Evolutionary conservation across 2,329 filamentous ascomycete species (phyloP), one percentile per base, ranked within the genome.

Genomic region (Talaromyces sp.): DNA sequence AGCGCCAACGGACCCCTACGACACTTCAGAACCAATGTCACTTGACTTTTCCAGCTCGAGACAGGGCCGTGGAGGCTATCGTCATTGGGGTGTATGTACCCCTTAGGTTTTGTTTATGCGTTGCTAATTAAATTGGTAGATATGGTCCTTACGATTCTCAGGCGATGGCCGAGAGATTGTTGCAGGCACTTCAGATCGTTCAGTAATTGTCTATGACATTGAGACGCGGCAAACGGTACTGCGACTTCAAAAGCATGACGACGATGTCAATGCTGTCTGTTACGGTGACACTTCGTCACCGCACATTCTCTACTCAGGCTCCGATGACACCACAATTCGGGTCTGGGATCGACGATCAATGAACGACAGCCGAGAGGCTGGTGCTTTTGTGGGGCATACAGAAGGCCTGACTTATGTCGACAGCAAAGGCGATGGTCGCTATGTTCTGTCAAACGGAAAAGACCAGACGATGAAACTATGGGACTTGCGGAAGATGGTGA

Each of bases 401-500:
- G 85, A 88, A 72, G 85, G 85, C 7, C 67, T 88, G 56, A 88
- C 86, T 0, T 88, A 87, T 64, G 85, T 88, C 36, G 86, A 88
- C 71, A 93, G 89, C 75, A 93, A 98, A 82, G 91, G 90, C 47
- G 92, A 96, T 69, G 86, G 87, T 2, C 85, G 93, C 61, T 98
- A 98, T 73, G 89, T 98, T 9, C 84, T 99, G 28, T 93, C 89
- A 66, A 99, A 99, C 69, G 91, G 87, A 64, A 99, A 98, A 72
- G 95, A 99, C 71, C 95, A 98, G 75, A 93, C 88, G 49, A 96
- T 96, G 86, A 98, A 98, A 77, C 83, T 99, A 0, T 99, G 95
- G 95, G 95, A 99, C 73, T 74, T 97, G 60, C 84, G 93, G 57
- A 96, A 91, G 82, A 93, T 92, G 83, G 90, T 95, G 81, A 87